A percentile compares a stretch with the other conserved stretches of the same genome.
These are phyloP conservation scores for Suillus fuscotomentosus DNA, from an alignment of 768 basidiomycete genomes.

Conservation along the genomic window DNA sequence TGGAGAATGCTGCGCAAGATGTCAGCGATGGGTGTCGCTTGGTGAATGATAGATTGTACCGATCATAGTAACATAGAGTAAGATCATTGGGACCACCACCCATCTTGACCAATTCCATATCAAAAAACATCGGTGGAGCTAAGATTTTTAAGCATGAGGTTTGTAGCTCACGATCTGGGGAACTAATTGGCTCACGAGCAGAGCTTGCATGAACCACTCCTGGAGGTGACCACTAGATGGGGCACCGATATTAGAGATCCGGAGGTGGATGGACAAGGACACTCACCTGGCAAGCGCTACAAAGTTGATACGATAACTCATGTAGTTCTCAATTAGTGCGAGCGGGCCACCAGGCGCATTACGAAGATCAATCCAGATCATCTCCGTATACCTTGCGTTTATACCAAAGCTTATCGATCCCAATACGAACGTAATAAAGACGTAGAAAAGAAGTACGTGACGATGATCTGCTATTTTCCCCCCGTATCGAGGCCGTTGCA, in stretches of 20 bases:
- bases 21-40: background rate
- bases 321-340: background rate
- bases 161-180: background rate
- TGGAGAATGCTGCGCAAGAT: constrained; percentile 13
- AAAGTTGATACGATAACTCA: background rate
- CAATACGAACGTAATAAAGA: constrained; percentile 11
- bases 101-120: constrained; percentile 16
- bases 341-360: background rate
- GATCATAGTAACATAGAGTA: constrained; percentile 13
- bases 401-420: constrained; percentile 16
- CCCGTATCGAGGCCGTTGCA: background rate
- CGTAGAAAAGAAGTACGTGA: background rate
- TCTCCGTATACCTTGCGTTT: constrained; percentile 19
- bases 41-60: constrained; percentile 8
- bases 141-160: background rate
- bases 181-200: background rate
- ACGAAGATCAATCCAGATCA: constrained; percentile 25
- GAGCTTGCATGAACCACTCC: constrained; percentile 1
- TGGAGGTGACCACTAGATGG: background rate
- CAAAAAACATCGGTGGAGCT: constrained; percentile 14
- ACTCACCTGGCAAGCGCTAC: background rate
- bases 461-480: background rate
- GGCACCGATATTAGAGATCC: background rate
- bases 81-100: constrained; percentile 17
- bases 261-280: background rate